Conservation (phyloP, 345 rosid species). For the Populus simonii region DNA sequence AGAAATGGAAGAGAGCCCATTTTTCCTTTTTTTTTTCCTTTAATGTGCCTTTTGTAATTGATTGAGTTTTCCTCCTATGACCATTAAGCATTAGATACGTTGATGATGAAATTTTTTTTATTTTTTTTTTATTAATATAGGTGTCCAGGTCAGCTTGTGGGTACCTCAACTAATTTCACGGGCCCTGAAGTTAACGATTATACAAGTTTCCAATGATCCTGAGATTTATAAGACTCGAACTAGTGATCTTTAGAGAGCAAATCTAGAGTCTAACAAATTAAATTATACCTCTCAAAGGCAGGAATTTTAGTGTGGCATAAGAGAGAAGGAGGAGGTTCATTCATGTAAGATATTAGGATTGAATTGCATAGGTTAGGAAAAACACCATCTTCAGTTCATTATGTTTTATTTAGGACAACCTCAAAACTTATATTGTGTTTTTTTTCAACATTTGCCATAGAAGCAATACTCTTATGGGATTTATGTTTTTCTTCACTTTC, state of each 20-base stretch:
- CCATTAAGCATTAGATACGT: not conserved
- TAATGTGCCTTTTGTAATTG: too few relatives aligned
- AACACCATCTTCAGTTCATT: too few relatives aligned
- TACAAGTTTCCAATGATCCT: fast-evolving
- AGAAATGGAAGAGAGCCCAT: not conserved
- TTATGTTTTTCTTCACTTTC: not conserved
- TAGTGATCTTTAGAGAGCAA: too few relatives aligned
- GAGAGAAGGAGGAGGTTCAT: not conserved
- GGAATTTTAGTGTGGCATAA: not conserved
- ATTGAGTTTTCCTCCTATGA: not conserved
- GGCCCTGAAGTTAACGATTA: too few relatives aligned
- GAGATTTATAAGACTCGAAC: too few relatives aligned
- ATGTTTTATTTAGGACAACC: not conserved
- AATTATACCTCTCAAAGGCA: too few relatives aligned
- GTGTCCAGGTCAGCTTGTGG: too few relatives aligned
- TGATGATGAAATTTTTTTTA: not conserved
- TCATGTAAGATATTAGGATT: not conserved
- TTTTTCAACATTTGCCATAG: not conserved
- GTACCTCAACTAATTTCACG: too few relatives aligned
- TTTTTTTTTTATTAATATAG: too few relatives aligned
- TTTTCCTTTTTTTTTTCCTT: too few relatives aligned
- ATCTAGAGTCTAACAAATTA: too few relatives aligned
- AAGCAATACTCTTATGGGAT: not conserved
- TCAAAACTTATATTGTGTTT: not conserved
- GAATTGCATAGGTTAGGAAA: not conserved